Evolutionary conservation across 192 early-diverging fungal genomes (phyloP).

Genomic region (Gonapodya sp.): DNA sequence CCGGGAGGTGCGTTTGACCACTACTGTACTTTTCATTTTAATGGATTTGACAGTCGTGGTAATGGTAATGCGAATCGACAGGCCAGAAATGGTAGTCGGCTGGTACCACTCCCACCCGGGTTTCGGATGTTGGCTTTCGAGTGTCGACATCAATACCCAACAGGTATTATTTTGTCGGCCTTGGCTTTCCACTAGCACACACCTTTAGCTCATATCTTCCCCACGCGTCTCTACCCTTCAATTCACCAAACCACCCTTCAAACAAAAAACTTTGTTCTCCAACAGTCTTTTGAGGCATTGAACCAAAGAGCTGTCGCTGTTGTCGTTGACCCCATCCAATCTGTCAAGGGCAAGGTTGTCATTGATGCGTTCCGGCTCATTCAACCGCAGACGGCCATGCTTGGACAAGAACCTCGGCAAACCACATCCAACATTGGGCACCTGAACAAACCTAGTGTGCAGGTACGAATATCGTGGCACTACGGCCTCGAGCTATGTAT

Average conservation of each 20-base stretch:
- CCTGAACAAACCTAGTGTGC: slow-evolving; percentile 94
- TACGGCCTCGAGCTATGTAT: no score
- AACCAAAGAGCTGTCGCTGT: slow-evolving; percentile 93
- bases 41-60: background rate
- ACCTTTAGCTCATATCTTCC: no score
- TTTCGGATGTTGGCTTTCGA: slow-evolving; percentile 99
- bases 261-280: background rate
- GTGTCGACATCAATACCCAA: slow-evolving; percentile 98
- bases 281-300: slow-evolving; percentile 84
- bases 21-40: no score
- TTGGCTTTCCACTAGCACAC: background rate
- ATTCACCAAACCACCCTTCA: background rate
- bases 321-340: slow-evolving; percentile 98
- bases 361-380: slow-evolving; percentile 99
- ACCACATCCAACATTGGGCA: slow-evolving; percentile 98
- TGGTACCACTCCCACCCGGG: slow-evolving; percentile 99
- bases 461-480: slow-evolving; percentile 30
- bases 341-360: slow-evolving; percentile 98
- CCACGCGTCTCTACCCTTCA: slow-evolving; percentile 13
- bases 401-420: slow-evolving; percentile 90
- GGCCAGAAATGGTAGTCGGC: slow-evolving; percentile 98
- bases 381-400: slow-evolving; percentile 72
- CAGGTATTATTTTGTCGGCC: slow-evolving; percentile 40
- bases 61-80: slow-evolving; percentile 20
- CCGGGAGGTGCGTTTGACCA: slow-evolving; percentile 59